Evolutionary conservation across 1,284 basidiomycete species (phyloP).

Genomic region (Pseudozyma thailandica): DNA sequence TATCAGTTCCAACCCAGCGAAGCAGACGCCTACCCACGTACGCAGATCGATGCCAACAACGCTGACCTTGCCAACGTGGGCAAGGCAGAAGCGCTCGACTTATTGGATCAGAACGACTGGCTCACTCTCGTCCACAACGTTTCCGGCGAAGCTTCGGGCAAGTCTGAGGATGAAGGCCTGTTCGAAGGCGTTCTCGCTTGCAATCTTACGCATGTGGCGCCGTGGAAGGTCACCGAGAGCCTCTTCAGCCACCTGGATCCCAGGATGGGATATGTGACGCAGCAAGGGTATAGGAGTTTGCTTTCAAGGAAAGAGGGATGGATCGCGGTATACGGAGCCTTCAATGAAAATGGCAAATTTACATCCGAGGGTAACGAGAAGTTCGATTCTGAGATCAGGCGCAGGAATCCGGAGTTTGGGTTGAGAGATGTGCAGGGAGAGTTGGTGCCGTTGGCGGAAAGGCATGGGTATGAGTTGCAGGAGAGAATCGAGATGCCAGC

Average conservation of each 20-base stretch:
- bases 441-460: conserved; percentile 33
- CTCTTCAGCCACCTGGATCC: conserved; percentile 51
- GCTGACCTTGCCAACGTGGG: conserved; percentile 23
- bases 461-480: conserved; percentile 37
- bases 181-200: conserved; percentile 46
- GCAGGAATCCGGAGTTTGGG: conserved; percentile 41
- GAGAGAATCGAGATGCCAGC: conserved; percentile 46
- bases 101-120: conserved; percentile 43
- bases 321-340: conserved; percentile 53
- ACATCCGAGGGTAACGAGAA: conserved; percentile 41
- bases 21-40: conserved; percentile 34
- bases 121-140: conserved; percentile 30
- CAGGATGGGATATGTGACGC: conserved; percentile 28
- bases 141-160: not conserved
- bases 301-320: conserved; percentile 25
- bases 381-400: conserved; percentile 45
- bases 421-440: conserved; percentile 46
- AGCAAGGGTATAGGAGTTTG: conserved; percentile 24
- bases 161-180: conserved; percentile 11
- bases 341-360: conserved; percentile 43
- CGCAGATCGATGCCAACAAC: conserved; percentile 22
- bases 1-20: conserved; percentile 39
- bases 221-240: conserved; percentile 40
- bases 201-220: conserved; percentile 47
- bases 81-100: conserved; percentile 34